Base-by-base conservation (phyloP, 208 protist genomes). In the Trypanosoma theileri region DNA sequence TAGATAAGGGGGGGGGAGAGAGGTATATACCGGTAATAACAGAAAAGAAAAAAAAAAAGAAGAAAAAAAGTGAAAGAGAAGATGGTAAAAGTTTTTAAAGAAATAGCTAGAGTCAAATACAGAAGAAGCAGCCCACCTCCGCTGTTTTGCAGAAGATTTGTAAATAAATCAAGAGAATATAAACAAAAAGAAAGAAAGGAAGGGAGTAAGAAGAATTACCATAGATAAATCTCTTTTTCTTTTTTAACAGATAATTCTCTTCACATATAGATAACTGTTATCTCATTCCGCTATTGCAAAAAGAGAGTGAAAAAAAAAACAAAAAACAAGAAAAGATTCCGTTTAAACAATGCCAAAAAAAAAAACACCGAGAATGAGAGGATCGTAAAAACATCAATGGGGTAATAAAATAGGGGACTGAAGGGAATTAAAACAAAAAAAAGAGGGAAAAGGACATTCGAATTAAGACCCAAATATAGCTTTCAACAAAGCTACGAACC, bases 371-470 rank as follows among this genome's bases (percentile, higher is more conserved):
- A 48, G 44, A 48, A 48, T n/a, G 16, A 48, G 3, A 56, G 22
- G 8, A 56, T 24, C 8, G n/a, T 56, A 24, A 56, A 26, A 24
- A 56, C 22, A 31, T 56, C 19, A 56, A 35, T 1, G 28, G 28
- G 6, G 22, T 31, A 14, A 24, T 31, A 7, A 41, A 26, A 40
- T 17, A 62, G 13, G 13, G 22, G 9, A 69, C 48, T 51, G 28
- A 66, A 54, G 0, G n/a, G 46, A 61, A 50, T 50, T 41, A 19
- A 57, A 54, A 22, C 62, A 66, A 52, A 45, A 75, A n/a, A 57
- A 59, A 58, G 55, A 19, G 28, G 28, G 42, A 71, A 52, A 35
- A 50, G 44, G 21, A 50, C 31, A 66, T 69, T 59, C 13, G 44
- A 71, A 42, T 14, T 45, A 72, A 66, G n/a, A 53, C 21, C 58